Percentiles rank a stretch among this genome's conserved stretches.
These are phyloP conservation scores for Proliferodiscus dingleyae DNA, from an alignment of 2,329 filamentous ascomycete species.

Conservation along the genomic window DNA sequence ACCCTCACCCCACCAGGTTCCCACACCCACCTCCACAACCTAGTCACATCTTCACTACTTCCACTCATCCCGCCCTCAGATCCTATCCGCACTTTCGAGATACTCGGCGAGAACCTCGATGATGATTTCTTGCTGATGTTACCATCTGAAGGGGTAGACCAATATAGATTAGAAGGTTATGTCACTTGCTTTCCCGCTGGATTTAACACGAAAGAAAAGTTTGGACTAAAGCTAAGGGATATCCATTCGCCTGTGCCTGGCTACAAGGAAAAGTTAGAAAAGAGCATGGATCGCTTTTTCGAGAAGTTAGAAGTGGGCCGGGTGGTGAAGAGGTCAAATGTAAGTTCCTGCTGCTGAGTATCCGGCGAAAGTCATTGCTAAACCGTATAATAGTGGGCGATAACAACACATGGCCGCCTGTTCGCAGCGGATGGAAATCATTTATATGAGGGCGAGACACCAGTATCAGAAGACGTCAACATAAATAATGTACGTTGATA, in stretches of 20 bases:
- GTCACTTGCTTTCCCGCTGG: constrained; percentile 52
- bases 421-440: constrained; percentile 38
- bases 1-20: constrained; percentile 22
- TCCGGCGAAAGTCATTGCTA: too few species aligned
- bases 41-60: constrained; percentile 39
- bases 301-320: constrained; percentile 46
- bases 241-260: constrained; percentile 57
- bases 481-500: constrained; percentile 39
- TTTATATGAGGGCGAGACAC: constrained; percentile 34
- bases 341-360: constrained; percentile 10
- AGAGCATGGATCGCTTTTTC: constrained; percentile 59
- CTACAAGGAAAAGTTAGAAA: constrained; percentile 51
- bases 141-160: constrained; percentile 33
- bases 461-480: constrained; percentile 37
- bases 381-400: constrained; percentile 41
- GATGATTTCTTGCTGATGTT: constrained; percentile 56
- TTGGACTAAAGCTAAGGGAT: constrained; percentile 44
- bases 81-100: constrained; percentile 39
- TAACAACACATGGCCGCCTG: constrained; percentile 38
- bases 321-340: constrained; percentile 51
- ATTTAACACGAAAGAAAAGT: constrained; percentile 51
- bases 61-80: constrained; percentile 33
- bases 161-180: constrained; percentile 53
- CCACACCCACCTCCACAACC: constrained; percentile 38
- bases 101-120: constrained; percentile 49